phyloP scores from a whole-genome alignment of 768 basidiomycete species.

The Pulveroboletus sp. region DNA sequence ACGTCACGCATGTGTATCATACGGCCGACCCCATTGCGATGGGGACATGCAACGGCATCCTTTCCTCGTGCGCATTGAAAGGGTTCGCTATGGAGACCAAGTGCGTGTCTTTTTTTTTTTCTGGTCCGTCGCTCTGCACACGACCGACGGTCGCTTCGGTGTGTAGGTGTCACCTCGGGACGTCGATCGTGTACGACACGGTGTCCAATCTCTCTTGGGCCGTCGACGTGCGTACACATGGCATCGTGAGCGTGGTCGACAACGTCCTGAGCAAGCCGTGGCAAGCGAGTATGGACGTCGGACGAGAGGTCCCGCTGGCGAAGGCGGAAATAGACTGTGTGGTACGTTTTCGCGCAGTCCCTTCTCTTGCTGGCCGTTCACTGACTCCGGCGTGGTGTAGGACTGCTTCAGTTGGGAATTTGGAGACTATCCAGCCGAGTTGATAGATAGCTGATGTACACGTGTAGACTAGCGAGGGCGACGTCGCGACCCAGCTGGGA shows the following conservation, averaged over 20 bases:
- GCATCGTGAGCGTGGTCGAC: conserved; percentile 77
- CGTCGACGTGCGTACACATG: conserved; percentile 76
- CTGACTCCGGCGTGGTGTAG: conserved; percentile 28
- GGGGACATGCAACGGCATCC: conserved; percentile 77
- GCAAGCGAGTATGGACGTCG: conserved; percentile 55
- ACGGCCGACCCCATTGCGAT: conserved; percentile 94
- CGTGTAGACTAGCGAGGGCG: neutral
- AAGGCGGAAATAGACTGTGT: conserved; percentile 61
- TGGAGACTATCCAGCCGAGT: conserved; percentile 37
- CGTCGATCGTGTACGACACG: conserved; percentile 86
- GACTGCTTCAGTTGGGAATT: conserved; percentile 74
- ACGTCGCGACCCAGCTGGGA: no score
- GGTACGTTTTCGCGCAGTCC: conserved; percentile 38
- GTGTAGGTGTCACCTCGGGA: conserved; percentile 77
- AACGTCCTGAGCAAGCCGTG: conserved; percentile 66
- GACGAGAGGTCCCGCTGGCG: conserved; percentile 58
- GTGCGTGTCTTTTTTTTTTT: conserved; percentile 31
- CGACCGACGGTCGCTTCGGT: neutral
- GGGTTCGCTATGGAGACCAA: conserved; percentile 88
- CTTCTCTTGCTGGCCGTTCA: neutral
- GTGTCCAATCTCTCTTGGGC: conserved; percentile 82
- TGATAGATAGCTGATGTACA: neutral
- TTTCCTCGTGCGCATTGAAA: conserved; percentile 76
- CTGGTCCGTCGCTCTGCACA: neutral
- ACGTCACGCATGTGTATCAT: conserved; percentile 88